Percentiles rank a stretch among this genome's conserved stretches.
Evolutionary conservation across 345 rosid species (phyloP).

Genomic region (Eucalyptus cladocalyx): DNA sequence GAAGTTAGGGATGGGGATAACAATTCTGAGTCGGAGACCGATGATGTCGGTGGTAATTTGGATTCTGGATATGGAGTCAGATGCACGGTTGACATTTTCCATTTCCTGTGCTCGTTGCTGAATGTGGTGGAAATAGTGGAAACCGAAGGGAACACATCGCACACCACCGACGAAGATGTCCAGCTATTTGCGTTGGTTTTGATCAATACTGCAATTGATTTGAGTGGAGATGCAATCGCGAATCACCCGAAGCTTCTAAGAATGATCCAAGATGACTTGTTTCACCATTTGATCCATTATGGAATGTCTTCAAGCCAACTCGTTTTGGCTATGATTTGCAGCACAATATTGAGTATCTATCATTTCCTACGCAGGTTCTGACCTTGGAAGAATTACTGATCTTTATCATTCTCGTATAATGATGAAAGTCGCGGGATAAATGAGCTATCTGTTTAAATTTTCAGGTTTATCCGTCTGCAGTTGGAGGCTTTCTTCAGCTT

Average conservation of each 20-base stretch:
- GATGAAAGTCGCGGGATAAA: neutral
- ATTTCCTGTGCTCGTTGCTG: slow-evolving; percentile 69
- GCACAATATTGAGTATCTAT: slow-evolving; percentile 73
- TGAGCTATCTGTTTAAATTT: neutral
- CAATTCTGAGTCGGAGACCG: slow-evolving; percentile 55
- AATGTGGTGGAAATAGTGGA: slow-evolving; percentile 64
- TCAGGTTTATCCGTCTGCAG: slow-evolving; percentile 77
- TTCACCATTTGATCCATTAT: slow-evolving; percentile 81
- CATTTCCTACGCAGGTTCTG: slow-evolving; percentile 71
- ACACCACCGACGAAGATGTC: slow-evolving; percentile 59
- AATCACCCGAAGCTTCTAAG: slow-evolving; percentile 64
- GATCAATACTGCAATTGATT: slow-evolving; percentile 65
- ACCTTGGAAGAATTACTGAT: neutral
- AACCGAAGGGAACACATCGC: slow-evolving; percentile 37
- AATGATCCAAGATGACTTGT: slow-evolving; percentile 75
- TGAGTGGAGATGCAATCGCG: slow-evolving; percentile 71
- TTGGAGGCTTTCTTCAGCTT: slow-evolving; percentile 83
- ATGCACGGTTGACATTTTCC: slow-evolving; percentile 71
- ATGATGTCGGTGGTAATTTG: slow-evolving; percentile 18
- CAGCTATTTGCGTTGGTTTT: slow-evolving; percentile 53
- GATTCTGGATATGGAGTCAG: slow-evolving; percentile 56
- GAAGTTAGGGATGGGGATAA: slow-evolving; percentile 33
- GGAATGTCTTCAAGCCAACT: slow-evolving; percentile 70
- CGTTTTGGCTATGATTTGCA: slow-evolving; percentile 77
- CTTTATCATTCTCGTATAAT: neutral